Base-by-base conservation (phyloP, 176 grass and related monocot species). In the Oryza meridionalis region DNA sequence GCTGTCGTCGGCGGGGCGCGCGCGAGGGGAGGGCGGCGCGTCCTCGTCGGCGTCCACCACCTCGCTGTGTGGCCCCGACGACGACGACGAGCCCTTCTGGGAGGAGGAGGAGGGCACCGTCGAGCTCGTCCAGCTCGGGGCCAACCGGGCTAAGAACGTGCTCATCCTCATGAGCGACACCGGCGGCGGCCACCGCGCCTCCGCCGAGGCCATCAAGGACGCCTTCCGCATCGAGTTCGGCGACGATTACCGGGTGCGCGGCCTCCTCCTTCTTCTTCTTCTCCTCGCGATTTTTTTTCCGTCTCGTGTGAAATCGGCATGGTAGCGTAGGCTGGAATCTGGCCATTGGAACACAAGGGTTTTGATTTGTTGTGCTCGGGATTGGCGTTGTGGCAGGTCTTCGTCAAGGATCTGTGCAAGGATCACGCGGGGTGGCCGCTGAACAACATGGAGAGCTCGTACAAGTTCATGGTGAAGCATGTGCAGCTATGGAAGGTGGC, bases 391-490 rank as follows among this genome's bases (percentile, higher is more conserved):
- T 55, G 73, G 7, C 88, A 99, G 96, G 93, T 99, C 35, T 94
- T 90, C 62, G 96, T 96, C 58, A 99, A 99, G 86, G 96, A 99
- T 88, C 85, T 99, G 19, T 98, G 94, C 88, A 98, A 95, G 85
- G 96, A 98, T 46, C 93, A 98, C 67, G 96, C 96, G 4, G 96
- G 96, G 0, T 96, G 96, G 96, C 96, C 93, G 40, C 85, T 98
- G 73, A 98, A 95, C 77, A 90, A 92, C 85, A 98, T 98, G 96
- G 96, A 98, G 80, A 96, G 87, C 70, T 95, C 96, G 1, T 98
- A 98, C 86, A 98, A 98, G 70, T 98, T 98, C 93, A 95, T 98
- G 96, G 96, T 98, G 77, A 98, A 96, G 88, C 96, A 99, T 90
- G 96, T 94, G 72, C 96, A 99, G 89, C 91, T 99, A 9, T 99